Evolutionary conservation across 2,329 filamentous ascomycete genomes (phyloP).

Genomic region (Microcyclospora tardicrescens): DNA sequence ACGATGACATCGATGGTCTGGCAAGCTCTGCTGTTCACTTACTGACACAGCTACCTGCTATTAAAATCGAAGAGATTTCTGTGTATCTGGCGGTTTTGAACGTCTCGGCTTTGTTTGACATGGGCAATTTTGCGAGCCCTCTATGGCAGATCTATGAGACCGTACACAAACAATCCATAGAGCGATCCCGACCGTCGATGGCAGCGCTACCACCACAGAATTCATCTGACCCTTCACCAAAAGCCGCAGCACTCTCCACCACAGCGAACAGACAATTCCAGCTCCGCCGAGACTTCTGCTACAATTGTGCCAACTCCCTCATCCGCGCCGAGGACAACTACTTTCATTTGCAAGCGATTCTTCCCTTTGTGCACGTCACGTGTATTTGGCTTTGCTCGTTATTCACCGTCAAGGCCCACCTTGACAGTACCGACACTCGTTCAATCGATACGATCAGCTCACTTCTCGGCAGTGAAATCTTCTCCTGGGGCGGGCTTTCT

Average conservation of each 20-base stretch:
- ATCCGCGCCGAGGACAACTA: conserved; percentile 19
- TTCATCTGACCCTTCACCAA: not conserved
- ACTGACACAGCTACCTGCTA: conserved; percentile 45
- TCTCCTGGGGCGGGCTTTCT: conserved; percentile 43
- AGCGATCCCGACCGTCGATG: conserved; percentile 22
- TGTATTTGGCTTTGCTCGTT: conserved; percentile 44
- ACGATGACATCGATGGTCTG: conserved; percentile 35
- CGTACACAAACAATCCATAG: conserved; percentile 4
- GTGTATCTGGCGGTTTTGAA: conserved; percentile 47
- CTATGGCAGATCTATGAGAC: conserved; percentile 29
- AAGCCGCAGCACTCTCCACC: too few relatives aligned
- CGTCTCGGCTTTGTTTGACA: conserved; percentile 40
- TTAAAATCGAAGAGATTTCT: conserved; percentile 24
- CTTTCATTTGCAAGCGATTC: conserved; percentile 33
- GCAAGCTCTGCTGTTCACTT: conserved; percentile 38
- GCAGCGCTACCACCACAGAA: conserved; percentile 2
- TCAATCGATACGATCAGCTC: conserved; percentile 18
- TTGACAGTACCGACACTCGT: conserved; percentile 7
- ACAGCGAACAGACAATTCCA: too few relatives aligned
- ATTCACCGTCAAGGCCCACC: conserved; percentile 6
- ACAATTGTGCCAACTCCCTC: not conserved
- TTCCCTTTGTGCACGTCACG: conserved; percentile 50
- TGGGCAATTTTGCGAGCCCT: conserved; percentile 38
- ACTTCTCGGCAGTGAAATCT: conserved; percentile 17
- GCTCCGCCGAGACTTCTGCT: not conserved